Evolutionary conservation across 2,329 filamentous ascomycete genomes (phyloP), one percentile per base, ranked within the genome.

Genomic region (Talaromyces sp.): DNA sequence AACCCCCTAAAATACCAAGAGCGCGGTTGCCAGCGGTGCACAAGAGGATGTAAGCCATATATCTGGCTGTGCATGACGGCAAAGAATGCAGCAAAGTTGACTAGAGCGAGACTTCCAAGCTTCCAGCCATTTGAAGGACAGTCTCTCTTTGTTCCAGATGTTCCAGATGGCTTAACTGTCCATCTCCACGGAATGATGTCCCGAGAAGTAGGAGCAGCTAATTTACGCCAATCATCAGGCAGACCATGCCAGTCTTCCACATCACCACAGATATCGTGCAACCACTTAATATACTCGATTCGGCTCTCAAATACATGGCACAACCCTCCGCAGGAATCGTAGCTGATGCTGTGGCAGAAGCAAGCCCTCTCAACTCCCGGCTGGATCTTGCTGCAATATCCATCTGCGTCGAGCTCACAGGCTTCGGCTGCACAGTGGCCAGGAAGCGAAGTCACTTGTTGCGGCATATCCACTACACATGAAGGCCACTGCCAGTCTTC

Each of bases 401-500:
- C 54, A 16, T 58, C 35, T 11, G 54, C 22, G 54, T 58, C 54
- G 22, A 58, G 3, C 2, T 41, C 54, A 41, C 54, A 58, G 11
- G 54, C 54, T 37, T 58, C 35, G 37, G 54, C 54, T 58, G 9
- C 35, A 27, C 54, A 58, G 11, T 35, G 54, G 2, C 41, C 54
- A 58, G 35, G 22, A 58, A 58, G 54, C 13, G 5, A 6, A 11
- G 13, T 58, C 35, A 58, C 35, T 58, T 41, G 35, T 22, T 27
- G 4, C 19, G 54, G 54, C 54, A 58, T 58, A 41, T 58, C 54
- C 19, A 14, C 35, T 7, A 58, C 19, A 16, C 54, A 58, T 3
- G 5, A n/a, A n/a, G 54, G 54, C 54, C 54, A 58, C 35, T n/a
- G 22, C 54, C 54, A 58, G 35, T 58, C 13, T 58, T 58, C 35